Conservation (phyloP, 106 monocot species). For the Dendrobium chrysotoxum region DNA sequence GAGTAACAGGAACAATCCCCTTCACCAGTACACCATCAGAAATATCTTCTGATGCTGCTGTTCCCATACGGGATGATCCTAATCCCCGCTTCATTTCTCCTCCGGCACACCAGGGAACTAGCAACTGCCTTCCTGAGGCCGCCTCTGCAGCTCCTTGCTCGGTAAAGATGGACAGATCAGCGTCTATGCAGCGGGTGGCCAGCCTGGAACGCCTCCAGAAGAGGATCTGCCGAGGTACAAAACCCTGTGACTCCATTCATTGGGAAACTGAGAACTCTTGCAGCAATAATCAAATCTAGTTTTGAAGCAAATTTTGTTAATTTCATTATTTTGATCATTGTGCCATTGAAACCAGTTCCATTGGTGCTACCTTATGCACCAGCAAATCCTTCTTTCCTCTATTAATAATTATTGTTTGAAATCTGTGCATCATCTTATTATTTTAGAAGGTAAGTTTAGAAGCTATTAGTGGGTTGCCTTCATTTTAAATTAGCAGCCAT, state of each 20-base stretch:
- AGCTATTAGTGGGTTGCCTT: too few relatives aligned
- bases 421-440: too few relatives aligned
- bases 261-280: conserved; percentile 20
- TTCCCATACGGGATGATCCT: conserved; percentile 35
- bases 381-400: too few relatives aligned
- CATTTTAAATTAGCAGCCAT: too few relatives aligned
- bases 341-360: neutral
- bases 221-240: conserved; percentile 16
- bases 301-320: neutral
- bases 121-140: conserved; percentile 9
- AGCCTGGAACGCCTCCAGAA: conserved; percentile 50
- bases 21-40: conserved; percentile 24
- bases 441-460: too few relatives aligned
- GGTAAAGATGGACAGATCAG: conserved; percentile 20
- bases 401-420: too few relatives aligned
- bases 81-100: conserved; percentile 26
- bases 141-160: neutral
- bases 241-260: neutral
- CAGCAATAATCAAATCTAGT: conserved; percentile 19
- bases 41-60: conserved; percentile 22
- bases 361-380: neutral
- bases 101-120: conserved; percentile 7
- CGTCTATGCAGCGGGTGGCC: conserved; percentile 35
- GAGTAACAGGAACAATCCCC: conserved; percentile 37
- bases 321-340: neutral